Percentiles rank a stretch among this genome's conserved stretches.
Conservation (phyloP, 306 rosid species). For the Amphicarpaea edgeworthii region DNA sequence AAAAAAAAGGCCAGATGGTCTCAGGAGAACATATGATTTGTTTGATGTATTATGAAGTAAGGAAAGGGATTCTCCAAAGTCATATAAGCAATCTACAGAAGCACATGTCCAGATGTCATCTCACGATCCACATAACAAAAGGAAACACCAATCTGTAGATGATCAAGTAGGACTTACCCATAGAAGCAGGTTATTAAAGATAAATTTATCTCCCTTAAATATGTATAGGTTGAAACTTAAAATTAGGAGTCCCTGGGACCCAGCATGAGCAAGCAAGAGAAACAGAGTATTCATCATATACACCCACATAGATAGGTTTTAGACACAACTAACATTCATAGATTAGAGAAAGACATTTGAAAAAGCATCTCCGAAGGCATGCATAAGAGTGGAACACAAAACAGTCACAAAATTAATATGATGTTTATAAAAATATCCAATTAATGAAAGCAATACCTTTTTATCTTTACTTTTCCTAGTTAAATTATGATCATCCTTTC, state of each 20-base stretch:
- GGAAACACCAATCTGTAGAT: constrained; percentile 34
- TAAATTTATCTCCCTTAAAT: constrained; percentile 7
- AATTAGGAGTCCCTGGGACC: constrained; percentile 5
- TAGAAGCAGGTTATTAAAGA: constrained; percentile 23
- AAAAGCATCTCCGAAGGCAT: constrained; percentile 7
- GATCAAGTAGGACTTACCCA: constrained; percentile 19
- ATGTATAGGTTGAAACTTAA: neutral
- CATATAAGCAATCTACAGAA: constrained; percentile 9
- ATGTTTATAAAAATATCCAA: constrained; percentile 12
- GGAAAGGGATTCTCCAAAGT: constrained; percentile 1
- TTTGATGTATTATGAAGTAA: constrained; percentile 5
- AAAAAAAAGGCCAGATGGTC: neutral
- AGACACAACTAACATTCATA: constrained; percentile 19
- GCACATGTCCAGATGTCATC: constrained; percentile 7
- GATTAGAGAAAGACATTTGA: constrained; percentile 19
- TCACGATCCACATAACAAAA: constrained; percentile 20
- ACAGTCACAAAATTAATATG: neutral
- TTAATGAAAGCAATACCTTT: constrained; percentile 62
- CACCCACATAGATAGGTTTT: neutral
- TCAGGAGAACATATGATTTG: neutral
- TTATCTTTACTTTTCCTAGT: constrained; percentile 87
- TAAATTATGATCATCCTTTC: constrained; percentile 90
- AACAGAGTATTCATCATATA: constrained; percentile 20
- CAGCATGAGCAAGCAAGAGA: constrained; percentile 9
- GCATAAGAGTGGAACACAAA: constrained; percentile 29